phyloP scores from a whole-genome alignment of 129 eudicot species.

The Pulicaria dysenterica region DNA sequence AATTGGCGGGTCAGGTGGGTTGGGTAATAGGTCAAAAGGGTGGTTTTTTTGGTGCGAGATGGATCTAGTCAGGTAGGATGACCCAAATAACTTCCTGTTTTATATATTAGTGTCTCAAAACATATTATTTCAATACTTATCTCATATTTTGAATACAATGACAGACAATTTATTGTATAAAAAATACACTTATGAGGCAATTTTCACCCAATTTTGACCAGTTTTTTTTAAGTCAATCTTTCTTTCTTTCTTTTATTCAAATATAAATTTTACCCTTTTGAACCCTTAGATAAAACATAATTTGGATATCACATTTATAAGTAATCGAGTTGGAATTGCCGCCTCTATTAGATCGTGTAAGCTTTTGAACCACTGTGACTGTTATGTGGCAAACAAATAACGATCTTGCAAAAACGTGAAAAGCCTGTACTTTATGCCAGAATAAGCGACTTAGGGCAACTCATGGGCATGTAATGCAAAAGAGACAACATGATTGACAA shows the following conservation, averaged over 20 bases:
- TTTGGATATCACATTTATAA: neutral
- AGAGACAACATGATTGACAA: too few relatives aligned
- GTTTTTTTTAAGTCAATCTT: neutral
- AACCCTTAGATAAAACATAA: neutral
- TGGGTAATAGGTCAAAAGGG: constrained; percentile 5
- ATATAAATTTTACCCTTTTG: neutral
- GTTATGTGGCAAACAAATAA: neutral
- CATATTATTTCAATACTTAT: neutral
- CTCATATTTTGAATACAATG: neutral
- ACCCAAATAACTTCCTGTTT: neutral
- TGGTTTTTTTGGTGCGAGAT: neutral
- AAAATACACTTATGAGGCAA: neutral
- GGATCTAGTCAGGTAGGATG: neutral
- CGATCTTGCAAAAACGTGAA: neutral
- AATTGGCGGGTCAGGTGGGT: constrained; percentile 2
- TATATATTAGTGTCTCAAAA: neutral
- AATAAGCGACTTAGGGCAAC: neutral
- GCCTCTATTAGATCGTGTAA: neutral
- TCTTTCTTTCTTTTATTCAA: too few relatives aligned
- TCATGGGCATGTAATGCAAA: neutral
- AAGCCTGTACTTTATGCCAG: too few relatives aligned
- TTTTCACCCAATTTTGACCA: too few relatives aligned
- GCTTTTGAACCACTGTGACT: neutral
- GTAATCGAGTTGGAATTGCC: neutral
- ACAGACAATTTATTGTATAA: neutral